Base-by-base conservation (phyloP, 1,139 yeast species). In the Hanseniaspora sp. region DNA sequence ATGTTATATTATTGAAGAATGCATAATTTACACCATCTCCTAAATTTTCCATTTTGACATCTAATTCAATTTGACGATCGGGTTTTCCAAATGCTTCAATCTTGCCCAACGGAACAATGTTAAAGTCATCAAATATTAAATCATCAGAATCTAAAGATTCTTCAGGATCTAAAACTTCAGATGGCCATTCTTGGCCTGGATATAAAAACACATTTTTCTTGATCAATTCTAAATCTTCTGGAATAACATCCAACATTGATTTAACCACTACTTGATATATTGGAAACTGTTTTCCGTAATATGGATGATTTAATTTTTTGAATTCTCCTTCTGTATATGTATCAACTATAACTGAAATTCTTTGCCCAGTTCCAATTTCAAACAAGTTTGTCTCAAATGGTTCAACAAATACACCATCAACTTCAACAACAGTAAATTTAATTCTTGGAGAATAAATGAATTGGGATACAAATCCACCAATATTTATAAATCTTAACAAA, bases 21-120 rank as follows among this genome's bases (percentile, higher is more conserved):
- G 92, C 90, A 65, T 83, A 83, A 61, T 80, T 81, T 43, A 82
- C 72, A 62, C 92, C 92, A 63, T 83, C 80, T 37, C 81, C 85
- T 57, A 83, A 72, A 61, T 80, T 82, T 31, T 78, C 77, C 90
- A 83, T 83, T 55, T 71, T 71, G 57, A 83, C 78, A 62, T 77
- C 78, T 56, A 83, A 71, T 23, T 75, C 74, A 53, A 83, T 75
- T 55, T 74, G 76, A 58, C 74, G 73, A 66, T 83, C 90, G 39
- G 84, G 77, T 40, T 81, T 83, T 12, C 76, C 78, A 13, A 70
- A 70, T 17, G 80, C 60, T 30, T 71, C 74, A 30, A 64, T 63
- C 23, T 71, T 68, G 2, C 66, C 69, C 3, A 72, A 62, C 1
- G 88, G 84, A 39, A 61, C 63, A 61, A 83, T 72, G 54, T 68